Conservation (phyloP, 305 asterid species). For the Salvia sclarea region DNA sequence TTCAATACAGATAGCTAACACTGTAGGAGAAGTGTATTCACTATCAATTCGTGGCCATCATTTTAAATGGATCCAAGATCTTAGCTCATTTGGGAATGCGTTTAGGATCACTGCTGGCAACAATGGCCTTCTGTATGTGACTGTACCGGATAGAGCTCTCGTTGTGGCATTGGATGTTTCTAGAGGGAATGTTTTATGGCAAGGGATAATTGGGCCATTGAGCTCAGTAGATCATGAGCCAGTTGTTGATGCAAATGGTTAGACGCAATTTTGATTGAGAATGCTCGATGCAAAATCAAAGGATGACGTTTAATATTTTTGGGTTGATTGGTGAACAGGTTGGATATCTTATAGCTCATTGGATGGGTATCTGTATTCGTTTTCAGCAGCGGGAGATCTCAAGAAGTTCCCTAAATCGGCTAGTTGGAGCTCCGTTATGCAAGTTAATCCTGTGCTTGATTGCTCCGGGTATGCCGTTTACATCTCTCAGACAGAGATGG, state of each 20-base stretch:
- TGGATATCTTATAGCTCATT: conserved; percentile 91
- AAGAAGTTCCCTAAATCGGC: conserved; percentile 57
- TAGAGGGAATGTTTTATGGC: conserved; percentile 75
- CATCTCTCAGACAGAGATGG: conserved; percentile 69
- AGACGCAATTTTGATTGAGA: background rate
- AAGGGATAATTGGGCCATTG: conserved; percentile 63
- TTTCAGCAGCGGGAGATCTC: conserved; percentile 68
- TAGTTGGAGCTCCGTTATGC: conserved; percentile 56
- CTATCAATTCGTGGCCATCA: conserved; percentile 73
- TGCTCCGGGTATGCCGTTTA: conserved; percentile 82
- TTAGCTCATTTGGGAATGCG: conserved; percentile 57
- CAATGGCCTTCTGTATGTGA: conserved; percentile 70
- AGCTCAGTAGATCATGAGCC: conserved; percentile 73
- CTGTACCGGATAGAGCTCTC: conserved; percentile 47
- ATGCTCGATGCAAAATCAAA: background rate
- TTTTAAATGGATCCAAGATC: conserved; percentile 88
- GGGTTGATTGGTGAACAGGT: conserved; percentile 52
- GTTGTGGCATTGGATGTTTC: conserved; percentile 72
- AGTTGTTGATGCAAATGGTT: conserved; percentile 80
- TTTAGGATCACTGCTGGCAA: conserved; percentile 70
- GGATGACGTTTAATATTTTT: background rate
- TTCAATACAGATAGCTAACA: conserved; percentile 60
- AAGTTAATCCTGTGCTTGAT: conserved; percentile 74
- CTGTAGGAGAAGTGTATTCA: conserved; percentile 79
- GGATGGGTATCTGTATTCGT: conserved; percentile 85